phyloP scores from a whole-genome alignment of 78 protist species.

The Emiliania huxleyi region DNA sequence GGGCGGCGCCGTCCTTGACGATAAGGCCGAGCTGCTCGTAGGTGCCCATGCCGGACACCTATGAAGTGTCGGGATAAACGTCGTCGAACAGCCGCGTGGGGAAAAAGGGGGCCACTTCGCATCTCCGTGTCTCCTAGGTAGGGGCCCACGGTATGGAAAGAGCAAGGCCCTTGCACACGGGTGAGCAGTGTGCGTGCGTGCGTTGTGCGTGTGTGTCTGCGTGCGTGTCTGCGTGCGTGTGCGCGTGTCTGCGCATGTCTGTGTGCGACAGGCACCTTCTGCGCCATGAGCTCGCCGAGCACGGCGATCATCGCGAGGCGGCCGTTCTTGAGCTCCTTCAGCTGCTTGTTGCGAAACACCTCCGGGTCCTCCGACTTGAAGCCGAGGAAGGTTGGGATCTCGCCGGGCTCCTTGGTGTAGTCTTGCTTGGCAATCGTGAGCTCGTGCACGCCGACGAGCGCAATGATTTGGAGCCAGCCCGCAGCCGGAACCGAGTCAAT shows the following conservation, averaged over 20 bases:
- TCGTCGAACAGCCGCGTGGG: too few species aligned
- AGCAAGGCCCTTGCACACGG: too few species aligned
- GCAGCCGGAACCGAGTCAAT: not conserved
- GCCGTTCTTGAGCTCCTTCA: constrained; percentile 16
- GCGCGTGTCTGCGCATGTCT: too few species aligned
- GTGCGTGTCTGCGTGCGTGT: too few species aligned
- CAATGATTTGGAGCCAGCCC: not conserved
- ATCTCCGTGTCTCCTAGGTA: too few species aligned
- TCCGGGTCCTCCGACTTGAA: constrained; percentile 20
- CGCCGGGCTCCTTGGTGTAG: constrained; percentile 24
- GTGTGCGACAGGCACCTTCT: not conserved
- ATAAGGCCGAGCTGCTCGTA: constrained; percentile 8
- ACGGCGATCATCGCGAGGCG: constrained; percentile 23
- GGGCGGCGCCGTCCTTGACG: not conserved
- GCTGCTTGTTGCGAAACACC: not conserved
- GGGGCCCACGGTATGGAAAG: too few species aligned
- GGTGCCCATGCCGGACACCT: constrained; percentile 20
- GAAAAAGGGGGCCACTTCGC: too few species aligned
- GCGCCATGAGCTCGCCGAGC: constrained; percentile 24
- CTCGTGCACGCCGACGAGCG: not conserved
- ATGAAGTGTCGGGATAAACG: too few species aligned
- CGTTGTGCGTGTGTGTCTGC: too few species aligned
- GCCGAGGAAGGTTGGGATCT: constrained; percentile 17
- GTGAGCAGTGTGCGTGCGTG: too few species aligned
- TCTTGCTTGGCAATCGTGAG: constrained; percentile 19